Evolutionary conservation across 2,329 filamentous ascomycete genomes (phyloP).

Genomic region (Mollisiaceae sp.): DNA sequence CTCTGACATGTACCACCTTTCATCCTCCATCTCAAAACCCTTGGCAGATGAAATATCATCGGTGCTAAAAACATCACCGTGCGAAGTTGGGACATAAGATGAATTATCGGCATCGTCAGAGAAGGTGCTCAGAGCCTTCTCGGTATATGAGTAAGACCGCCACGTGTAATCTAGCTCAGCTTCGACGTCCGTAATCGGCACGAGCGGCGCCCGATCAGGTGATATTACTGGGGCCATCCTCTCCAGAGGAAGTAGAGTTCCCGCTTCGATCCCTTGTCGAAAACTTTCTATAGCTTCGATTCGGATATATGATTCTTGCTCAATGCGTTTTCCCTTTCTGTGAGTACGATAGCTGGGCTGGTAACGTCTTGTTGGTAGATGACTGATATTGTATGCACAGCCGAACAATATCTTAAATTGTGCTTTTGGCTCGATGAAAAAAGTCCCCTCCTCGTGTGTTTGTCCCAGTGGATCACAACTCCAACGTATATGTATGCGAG

Average conservation of each 20-base stretch:
- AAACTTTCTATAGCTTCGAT: background rate
- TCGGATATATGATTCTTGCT: background rate
- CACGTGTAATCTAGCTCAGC: background rate
- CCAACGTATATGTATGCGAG: slow-evolving; percentile 10
- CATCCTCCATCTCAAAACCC: background rate
- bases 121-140: background rate
- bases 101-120: background rate
- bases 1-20: background rate
- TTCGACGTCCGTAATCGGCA: background rate
- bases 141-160: background rate
- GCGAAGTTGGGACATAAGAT: background rate
- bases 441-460: background rate
- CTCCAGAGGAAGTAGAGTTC: background rate
- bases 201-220: background rate
- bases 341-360: background rate
- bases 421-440: slow-evolving; percentile 8
- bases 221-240: background rate
- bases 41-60: background rate
- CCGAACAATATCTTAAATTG: slow-evolving; percentile 3
- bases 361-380: background rate
- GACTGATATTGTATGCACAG: background rate
- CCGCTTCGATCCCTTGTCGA: background rate
- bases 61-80: background rate
- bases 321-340: background rate
- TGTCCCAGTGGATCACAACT: slow-evolving; percentile 3